Base-by-base conservation (phyloP, 176 grass and related monocot genomes). In the Carex myosuroides region DNA sequence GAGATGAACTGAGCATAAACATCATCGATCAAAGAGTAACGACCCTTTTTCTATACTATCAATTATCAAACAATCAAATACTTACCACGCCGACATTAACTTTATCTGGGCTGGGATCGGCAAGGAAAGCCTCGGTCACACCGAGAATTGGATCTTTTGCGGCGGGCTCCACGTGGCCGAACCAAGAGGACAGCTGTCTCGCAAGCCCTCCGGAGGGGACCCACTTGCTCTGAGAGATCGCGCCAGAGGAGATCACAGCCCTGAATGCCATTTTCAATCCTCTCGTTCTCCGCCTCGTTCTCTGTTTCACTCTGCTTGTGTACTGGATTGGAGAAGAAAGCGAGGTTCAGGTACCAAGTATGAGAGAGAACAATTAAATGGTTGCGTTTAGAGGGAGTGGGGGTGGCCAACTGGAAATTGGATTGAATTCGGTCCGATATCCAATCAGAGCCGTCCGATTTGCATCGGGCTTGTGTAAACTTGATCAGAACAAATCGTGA, bases 121-220 rank as follows among this genome's bases (percentile, higher is more conserved):
- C 91, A 88, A 98, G 92, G 89, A 93, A 95, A 33, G 96, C 96
- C 88, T 98, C 96, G 60, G 93, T 98, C 87, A 98, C 93, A 32
- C 93, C 96, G 82, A 95, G 93, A 88, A 98, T 98, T 30, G 96
- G 93, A 89, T 95, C 96, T 87, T 95, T 98, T 70, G 96, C 63
- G 29, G 96, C 93, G 55, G 93, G 96, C 77, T 98, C 93, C 60
- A 99, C 89, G 86, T 95, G 89, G n/a, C 88, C 82, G 71, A 89
- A 93, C 64, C 90, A 90, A 65, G 95, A 91, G 16, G 92, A 84
- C 89, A 95, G 88, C 35, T 85, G 85, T 90, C 93, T 79, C 18
- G 88, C 84, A 65, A 85, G 42, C 42, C 61, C 11, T 20, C 13
- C 54, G 26, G 79, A 72, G 18, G 11, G 16, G 10, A 48, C 8